These are phyloP conservation scores for Pisolithus sp. DNA, from an alignment of 768 basidiomycete genomes.

Conservation along the genomic window DNA sequence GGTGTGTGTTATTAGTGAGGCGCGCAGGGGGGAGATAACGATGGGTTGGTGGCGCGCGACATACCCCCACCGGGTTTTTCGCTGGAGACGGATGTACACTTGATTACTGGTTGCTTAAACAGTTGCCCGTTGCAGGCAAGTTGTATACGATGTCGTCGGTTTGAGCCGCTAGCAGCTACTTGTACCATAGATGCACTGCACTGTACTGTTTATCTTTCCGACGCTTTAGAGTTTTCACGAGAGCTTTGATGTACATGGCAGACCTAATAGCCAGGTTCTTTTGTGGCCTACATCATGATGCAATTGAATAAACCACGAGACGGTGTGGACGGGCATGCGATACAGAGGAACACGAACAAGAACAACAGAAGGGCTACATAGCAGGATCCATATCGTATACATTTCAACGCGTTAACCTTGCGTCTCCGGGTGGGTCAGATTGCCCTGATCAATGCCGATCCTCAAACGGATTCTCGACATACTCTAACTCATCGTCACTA, in stretches of 20 bases:
- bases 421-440: not conserved
- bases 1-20: not conserved
- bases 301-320: no score
- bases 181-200: constrained; percentile 6
- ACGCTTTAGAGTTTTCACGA: no score
- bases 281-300: no score
- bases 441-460: constrained; percentile 24
- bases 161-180: not conserved
- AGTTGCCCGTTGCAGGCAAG: no score
- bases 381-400: not conserved
- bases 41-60: not conserved
- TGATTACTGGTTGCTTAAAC: no score
- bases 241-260: no score
- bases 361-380: not conserved
- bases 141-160: no score
- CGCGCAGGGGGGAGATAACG: not conserved
- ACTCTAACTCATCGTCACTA: constrained; percentile 58
- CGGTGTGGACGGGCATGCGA: not conserved
- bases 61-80: not conserved
- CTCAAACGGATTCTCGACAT: constrained; percentile 72
- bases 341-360: not conserved
- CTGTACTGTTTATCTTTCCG: not conserved
- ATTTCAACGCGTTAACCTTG: not conserved
- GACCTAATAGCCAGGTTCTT: no score
- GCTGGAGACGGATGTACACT: not conserved